Percentiles rank a stretch among this genome's conserved stretches.
phyloP scores from a whole-genome alignment of 371 early-diverging fungal genomes.

The Mortierella sp. region DNA sequence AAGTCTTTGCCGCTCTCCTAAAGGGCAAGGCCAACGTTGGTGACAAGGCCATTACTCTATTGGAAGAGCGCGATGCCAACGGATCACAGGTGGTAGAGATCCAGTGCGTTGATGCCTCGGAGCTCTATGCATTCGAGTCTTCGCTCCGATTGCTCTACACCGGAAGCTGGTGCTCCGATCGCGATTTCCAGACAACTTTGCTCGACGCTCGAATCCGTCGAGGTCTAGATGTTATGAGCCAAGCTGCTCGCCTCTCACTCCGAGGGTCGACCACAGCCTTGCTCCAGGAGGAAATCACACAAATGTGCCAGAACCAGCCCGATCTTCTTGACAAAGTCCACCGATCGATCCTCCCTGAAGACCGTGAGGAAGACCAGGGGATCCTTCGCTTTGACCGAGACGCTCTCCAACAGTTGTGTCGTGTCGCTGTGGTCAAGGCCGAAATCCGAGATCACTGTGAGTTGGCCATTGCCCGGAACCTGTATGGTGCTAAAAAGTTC shows the following conservation, averaged over 20 bases:
- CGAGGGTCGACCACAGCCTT: conserved; percentile 7
- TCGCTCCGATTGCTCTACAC: conserved; percentile 10
- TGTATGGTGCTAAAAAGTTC: conserved; percentile 16
- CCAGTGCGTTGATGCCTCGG: conserved; percentile 10
- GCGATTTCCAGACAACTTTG: conserved; percentile 5
- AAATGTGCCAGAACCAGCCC: conserved; percentile 11
- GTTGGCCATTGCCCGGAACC: conserved; percentile 11
- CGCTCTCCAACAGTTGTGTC: conserved; percentile 9
- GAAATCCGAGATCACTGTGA: conserved; percentile 16
- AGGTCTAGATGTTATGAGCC: conserved; percentile 12
- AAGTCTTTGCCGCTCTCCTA: conserved; percentile 9
- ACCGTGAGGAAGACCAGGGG: conserved; percentile 14
- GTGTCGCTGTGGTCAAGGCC: conserved; percentile 9
- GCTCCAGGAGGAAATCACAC: conserved; percentile 9
- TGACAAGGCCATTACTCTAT: conserved; percentile 7
- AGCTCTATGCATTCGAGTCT: conserved; percentile 11
- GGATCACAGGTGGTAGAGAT: conserved; percentile 1
- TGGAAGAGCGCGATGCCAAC: not conserved
- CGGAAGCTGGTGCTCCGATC: conserved; percentile 9
- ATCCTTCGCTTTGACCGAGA: conserved; percentile 12
- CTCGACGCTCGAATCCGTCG: conserved; percentile 10
- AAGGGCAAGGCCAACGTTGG: conserved; percentile 3
- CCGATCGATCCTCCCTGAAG: conserved; percentile 1
- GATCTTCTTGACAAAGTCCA: conserved; percentile 9
- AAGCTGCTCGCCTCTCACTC: conserved; percentile 3